Evolutionary conservation across 164 flowering plant species (phyloP), one percentile per base, ranked within the genome.

Genomic region (Berberis thunbergii): DNA sequence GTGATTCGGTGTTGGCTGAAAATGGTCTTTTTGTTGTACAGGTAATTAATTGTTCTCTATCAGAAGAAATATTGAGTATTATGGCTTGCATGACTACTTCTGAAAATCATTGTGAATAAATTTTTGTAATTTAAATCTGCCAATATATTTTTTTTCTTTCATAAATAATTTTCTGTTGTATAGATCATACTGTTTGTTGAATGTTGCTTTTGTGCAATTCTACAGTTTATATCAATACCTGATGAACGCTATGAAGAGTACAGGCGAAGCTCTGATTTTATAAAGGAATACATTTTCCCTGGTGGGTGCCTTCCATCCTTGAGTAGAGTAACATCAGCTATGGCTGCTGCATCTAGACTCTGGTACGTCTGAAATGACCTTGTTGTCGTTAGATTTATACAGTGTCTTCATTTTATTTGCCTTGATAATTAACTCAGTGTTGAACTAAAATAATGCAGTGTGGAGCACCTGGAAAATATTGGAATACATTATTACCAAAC

Each of bases 401-500:
- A 8, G 0, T 2, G 3, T 63, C n/a, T n/a, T n/a, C n/a, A n/a
- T n/a, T n/a, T n/a, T n/a, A n/a, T n/a, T n/a, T n/a, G n/a, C n/a
- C n/a, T n/a, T n/a, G 43, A 6, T 0, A 54, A 45, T 57, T 59
- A 58, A 41, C 42, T 12, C 57, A 56, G 11, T 62, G 1, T 41
- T 13, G 57, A 45, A 42, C 12, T 39, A 40, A 49, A 52, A 1
- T 12, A 44, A 11, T 79, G 74, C 84, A 91, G 98, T 72, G 89
- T 90, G 72, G 97, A 91, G 79, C 92, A 94, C 56, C 53, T 91
- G 65, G 96, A 94, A 66, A 86, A 91, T 71, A 83, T 91, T 41
- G 97, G 98, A 46, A 77, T 88, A 45, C 96, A 94, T 70, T 91
- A 88, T 78, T 86, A 84, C 74, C 88, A 85, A 63, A 94, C 97